Base-by-base conservation (phyloP, 352 stramenopile species). In the Phytophthora boehmeriae region DNA sequence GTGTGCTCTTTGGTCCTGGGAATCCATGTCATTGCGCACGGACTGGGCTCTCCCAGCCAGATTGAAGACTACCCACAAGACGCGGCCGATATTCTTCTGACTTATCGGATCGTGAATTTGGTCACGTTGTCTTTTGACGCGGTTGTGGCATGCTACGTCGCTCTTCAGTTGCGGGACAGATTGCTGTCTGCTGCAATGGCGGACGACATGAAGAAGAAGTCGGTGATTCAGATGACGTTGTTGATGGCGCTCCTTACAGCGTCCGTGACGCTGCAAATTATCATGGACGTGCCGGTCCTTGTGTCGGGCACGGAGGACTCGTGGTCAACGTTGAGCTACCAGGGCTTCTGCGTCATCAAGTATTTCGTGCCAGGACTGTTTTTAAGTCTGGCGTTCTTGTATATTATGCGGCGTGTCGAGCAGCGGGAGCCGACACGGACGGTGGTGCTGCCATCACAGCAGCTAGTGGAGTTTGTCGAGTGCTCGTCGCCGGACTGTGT, bases 141-240 rank as follows among this genome's bases (percentile, higher is more conserved):
- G 0, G 47, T 82, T 3, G 66, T 76, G 19, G 79, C 77, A 4
- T 72, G 71, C 13, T 70, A 74, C 27, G 73, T 91, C 5, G 71
- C 79, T 3, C 23, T 72, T 10, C 78, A 83, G 34, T 52, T 91
- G 20, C 68, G 73, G 38, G 49, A 73, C 28, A 48, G 82, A 32
- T 55, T 91, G 42, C 59, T 88, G 10, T 71, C 77, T 17, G 82
- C 79, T 19, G 82, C 82, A 5, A 88, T 91, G 79, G 68, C 79
- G 0, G 82, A 91, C 41, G 73, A 91, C 30, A 89, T 91, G 79
- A 91, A 89, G 69, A 65, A 69, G 17, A 91, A 91, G 60, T 88
- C 79, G 32, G 75, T 88, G 30, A 64, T 82, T 28, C 82, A 91
- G 63, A 88, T 91, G 77, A 83, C 71, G 41, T 65, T 88, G 48